Percentiles rank a stretch among this genome's conserved stretches.
Evolutionary conservation across 768 basidiomycete species (phyloP).

Genomic region (Fibroporia radiculosa): DNA sequence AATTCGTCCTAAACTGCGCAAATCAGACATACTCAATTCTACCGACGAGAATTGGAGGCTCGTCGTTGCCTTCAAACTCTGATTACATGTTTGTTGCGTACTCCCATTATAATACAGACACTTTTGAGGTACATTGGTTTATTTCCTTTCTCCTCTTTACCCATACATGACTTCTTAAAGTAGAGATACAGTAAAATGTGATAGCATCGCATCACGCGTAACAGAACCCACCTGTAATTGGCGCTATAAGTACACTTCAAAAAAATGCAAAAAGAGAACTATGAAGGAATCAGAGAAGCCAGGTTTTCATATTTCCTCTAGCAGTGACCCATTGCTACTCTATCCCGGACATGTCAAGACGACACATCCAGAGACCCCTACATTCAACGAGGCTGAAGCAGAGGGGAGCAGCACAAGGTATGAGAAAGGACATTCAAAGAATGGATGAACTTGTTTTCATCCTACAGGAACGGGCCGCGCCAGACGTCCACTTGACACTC

Average conservation of each 20-base stretch:
- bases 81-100: too few species aligned
- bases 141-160: too few species aligned
- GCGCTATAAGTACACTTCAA: too few species aligned
- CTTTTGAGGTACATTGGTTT: too few species aligned
- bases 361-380: slow-evolving; percentile 31
- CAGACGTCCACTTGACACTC: not conserved
- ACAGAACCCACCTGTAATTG: too few species aligned
- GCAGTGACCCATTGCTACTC: slow-evolving; percentile 17
- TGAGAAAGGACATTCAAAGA: slow-evolving; percentile 52
- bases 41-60: not conserved
- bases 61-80: not conserved
- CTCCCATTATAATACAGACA: too few species aligned
- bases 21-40: too few species aligned
- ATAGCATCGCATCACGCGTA: too few species aligned
- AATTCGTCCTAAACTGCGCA: too few species aligned
- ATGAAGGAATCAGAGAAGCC: slow-evolving; percentile 18
- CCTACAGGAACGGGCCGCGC: slow-evolving; percentile 20
- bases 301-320: slow-evolving; percentile 15
- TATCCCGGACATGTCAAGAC: slow-evolving; percentile 44
- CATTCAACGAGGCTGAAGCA: slow-evolving; percentile 28
- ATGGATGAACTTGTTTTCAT: slow-evolving; percentile 85
- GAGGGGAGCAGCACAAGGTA: slow-evolving; percentile 24
- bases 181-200: too few species aligned
- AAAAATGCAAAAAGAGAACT: too few species aligned
- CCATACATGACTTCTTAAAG: too few species aligned